Percentiles rank a stretch among this genome's conserved stretches.
These are phyloP conservation scores for Lipomyces starkeyi DNA, from an alignment of 805 yeast species.

Conservation along the genomic window DNA sequence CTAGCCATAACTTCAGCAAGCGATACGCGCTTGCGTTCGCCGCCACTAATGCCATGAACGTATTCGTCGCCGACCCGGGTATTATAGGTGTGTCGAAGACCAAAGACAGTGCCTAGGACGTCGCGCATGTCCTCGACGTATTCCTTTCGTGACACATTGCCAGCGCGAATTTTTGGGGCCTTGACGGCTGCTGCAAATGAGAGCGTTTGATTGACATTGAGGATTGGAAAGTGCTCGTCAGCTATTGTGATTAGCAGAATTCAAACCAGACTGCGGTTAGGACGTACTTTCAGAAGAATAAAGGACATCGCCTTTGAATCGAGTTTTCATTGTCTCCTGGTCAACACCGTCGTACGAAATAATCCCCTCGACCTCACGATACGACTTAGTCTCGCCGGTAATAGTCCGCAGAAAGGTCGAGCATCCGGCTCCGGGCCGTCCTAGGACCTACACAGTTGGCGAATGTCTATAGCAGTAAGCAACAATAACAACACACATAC, in stretches of 20 bases:
- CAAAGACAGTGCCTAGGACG: slow-evolving; percentile 57
- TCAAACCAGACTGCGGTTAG: background rate
- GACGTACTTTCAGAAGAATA: slow-evolving; percentile 36
- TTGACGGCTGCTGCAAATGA: no score
- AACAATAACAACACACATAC: slow-evolving; percentile 63
- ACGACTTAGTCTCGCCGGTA: slow-evolving; percentile 51
- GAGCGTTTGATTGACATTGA: no score
- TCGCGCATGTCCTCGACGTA: slow-evolving; percentile 57
- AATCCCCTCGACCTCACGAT: slow-evolving; percentile 62
- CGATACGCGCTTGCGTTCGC: slow-evolving; percentile 63
- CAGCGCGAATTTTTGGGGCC: no score
- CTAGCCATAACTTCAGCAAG: slow-evolving; percentile 58
- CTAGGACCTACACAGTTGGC: slow-evolving; percentile 62
- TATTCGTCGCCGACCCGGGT: slow-evolving; percentile 55
- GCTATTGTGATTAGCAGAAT: slow-evolving; percentile 43
- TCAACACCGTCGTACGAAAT: slow-evolving; percentile 65
- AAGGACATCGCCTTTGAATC: slow-evolving; percentile 57
- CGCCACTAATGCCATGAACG: slow-evolving; percentile 65
- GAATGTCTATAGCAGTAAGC: no score
- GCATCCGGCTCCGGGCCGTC: slow-evolving; percentile 80
- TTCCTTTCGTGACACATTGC: no score
- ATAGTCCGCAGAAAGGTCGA: slow-evolving; percentile 55
- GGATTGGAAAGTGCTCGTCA: slow-evolving; percentile 71
- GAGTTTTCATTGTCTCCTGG: slow-evolving; percentile 63
- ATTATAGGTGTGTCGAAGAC: slow-evolving; percentile 49